Evolutionary conservation across 139 green algal species (phyloP).

Genomic region (Tetradesmus obliquus): DNA sequence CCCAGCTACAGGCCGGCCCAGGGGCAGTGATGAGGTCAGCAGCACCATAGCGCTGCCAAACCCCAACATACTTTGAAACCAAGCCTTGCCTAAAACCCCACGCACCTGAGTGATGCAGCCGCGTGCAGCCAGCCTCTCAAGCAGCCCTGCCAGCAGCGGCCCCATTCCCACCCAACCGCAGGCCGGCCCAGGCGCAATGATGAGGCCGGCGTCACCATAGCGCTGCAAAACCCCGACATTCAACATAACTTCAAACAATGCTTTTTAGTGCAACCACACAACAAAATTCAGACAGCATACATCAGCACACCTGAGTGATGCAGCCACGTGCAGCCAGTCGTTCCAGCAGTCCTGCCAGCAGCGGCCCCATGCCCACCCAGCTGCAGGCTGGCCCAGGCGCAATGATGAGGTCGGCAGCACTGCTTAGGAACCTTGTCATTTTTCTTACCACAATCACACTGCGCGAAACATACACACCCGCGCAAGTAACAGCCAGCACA

Average conservation of each 20-base stretch:
- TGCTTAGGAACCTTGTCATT: too few relatives aligned
- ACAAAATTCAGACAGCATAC: too few relatives aligned
- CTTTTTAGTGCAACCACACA: too few relatives aligned
- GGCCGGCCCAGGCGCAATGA: neutral
- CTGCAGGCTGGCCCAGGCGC: neutral
- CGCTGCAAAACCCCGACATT: too few relatives aligned
- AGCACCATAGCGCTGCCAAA: too few relatives aligned
- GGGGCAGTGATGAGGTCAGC: neutral
- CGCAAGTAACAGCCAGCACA: neutral
- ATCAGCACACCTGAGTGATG: neutral
- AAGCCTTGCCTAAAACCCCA: too few relatives aligned
- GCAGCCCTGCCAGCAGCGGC: neutral
- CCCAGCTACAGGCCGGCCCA: neutral
- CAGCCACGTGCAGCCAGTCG: neutral
- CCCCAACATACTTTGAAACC: too few relatives aligned
- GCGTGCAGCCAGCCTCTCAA: neutral
- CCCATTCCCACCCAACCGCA: neutral
- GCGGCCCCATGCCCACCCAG: neutral
- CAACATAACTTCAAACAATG: too few relatives aligned
- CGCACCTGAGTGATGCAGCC: conserved; percentile 10
- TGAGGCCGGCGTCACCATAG: neutral
- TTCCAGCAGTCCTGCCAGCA: neutral
- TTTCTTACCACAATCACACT: too few relatives aligned
- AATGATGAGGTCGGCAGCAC: conserved; percentile 65
- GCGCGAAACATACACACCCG: too few relatives aligned